Evolutionary conservation across 2,329 filamentous ascomycete genomes (phyloP).

Genomic region (Botrytis paeoniae): DNA sequence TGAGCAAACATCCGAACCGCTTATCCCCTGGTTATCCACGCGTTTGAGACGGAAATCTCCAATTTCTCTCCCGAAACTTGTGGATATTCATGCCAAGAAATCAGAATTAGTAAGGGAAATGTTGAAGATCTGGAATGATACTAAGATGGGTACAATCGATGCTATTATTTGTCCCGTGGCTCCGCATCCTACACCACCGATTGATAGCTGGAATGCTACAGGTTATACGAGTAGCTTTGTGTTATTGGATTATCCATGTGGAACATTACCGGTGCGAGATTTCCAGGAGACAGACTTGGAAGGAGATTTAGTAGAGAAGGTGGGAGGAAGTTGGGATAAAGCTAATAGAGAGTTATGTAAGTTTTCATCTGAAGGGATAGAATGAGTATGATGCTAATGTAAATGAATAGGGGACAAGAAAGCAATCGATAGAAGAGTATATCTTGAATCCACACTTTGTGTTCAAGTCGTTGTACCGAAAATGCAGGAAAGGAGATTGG

Average conservation of each 20-base stretch:
- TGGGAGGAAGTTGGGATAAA: not conserved
- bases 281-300: not conserved
- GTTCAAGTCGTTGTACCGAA: not conserved
- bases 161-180: not conserved
- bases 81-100: not conserved
- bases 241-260: not conserved
- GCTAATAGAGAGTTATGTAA: not conserved
- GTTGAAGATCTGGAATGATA: not conserved
- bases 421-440: not conserved
- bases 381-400: not conserved
- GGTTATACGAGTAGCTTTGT: not conserved
- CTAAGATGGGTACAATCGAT: not conserved
- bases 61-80: not conserved
- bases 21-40: not conserved
- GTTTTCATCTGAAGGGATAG: not conserved
- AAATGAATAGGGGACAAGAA: not conserved
- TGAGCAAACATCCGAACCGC: not conserved
- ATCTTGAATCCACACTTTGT: not conserved
- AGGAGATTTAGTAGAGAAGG: not conserved
- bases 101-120: not conserved
- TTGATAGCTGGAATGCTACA: not conserved
- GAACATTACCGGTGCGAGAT: not conserved
- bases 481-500: not conserved
- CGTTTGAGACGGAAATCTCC: not conserved
- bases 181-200: not conserved